These are phyloP conservation scores for Pythium insidiosum DNA, from an alignment of 352 stramenopile species.

Conservation along the genomic window DNA sequence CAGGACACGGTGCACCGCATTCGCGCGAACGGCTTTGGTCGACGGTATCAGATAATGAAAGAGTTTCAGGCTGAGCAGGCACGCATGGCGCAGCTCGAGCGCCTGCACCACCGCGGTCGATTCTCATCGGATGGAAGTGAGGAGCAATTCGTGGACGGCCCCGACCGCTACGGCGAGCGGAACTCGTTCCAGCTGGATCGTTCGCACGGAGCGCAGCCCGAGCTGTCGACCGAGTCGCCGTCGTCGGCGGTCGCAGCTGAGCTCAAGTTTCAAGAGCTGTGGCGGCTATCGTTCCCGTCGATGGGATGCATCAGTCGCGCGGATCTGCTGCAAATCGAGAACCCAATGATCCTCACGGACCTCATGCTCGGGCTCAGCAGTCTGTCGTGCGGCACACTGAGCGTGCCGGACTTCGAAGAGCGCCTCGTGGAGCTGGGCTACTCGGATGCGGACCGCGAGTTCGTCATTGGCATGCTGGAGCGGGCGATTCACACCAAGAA, in stretches of 20 bases:
- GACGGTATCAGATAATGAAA: constrained; percentile 13
- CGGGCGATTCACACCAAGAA: constrained; percentile 5
- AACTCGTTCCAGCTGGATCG: constrained; percentile 46
- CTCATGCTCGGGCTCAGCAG: constrained; percentile 79
- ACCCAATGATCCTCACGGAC: constrained; percentile 60
- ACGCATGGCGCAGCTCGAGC: constrained; percentile 15
- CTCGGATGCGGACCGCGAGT: constrained; percentile 37
- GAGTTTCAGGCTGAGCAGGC: constrained; percentile 12
- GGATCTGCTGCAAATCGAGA: constrained; percentile 52
- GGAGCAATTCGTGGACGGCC: constrained; percentile 23
- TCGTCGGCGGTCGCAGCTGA: no score
- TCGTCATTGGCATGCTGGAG: constrained; percentile 52
- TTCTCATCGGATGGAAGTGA: constrained; percentile 49
- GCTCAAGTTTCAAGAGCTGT: constrained; percentile 63
- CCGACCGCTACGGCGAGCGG: constrained; percentile 15
- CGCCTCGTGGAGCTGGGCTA: constrained; percentile 58
- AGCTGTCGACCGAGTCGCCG: no score
- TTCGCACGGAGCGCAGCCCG: constrained; percentile 16
- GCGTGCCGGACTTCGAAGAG: constrained; percentile 41
- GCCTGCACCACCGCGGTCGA: no score
- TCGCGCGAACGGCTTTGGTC: constrained; percentile 16
- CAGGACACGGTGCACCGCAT: constrained; percentile 30
- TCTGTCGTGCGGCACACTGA: constrained; percentile 54
- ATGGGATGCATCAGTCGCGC: constrained; percentile 56
- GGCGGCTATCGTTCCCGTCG: constrained; percentile 67